Conservation (phyloP, 768 basidiomycete species). For the Boletellus sp. region DNA sequence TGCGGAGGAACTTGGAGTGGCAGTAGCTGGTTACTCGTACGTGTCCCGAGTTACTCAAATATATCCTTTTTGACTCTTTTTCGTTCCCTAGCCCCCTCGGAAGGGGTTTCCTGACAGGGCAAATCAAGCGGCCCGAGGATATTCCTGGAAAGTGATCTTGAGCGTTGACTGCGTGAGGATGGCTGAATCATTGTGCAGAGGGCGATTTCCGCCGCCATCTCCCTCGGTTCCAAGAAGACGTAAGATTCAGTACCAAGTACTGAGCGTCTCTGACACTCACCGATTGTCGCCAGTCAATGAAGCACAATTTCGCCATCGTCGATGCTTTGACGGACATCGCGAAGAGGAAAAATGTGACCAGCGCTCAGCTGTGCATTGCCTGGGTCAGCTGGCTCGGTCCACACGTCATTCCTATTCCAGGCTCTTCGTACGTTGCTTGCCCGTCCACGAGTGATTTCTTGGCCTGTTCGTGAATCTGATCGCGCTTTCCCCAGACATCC, state of each 20-base stretch:
- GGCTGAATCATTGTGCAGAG: conserved; percentile 23
- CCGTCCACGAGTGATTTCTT: not conserved
- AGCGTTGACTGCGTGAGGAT: not conserved
- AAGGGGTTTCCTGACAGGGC: conserved; percentile 49
- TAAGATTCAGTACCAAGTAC: conserved; percentile 4
- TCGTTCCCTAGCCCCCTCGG: conserved; percentile 44
- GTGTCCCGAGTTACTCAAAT: conserved; percentile 2
- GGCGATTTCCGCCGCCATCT: conserved; percentile 39
- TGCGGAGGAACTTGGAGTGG: conserved; percentile 50
- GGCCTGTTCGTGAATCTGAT: not conserved
- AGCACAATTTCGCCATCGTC: conserved; percentile 42
- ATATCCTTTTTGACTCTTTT: not conserved
- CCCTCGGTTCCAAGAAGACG: conserved; percentile 46
- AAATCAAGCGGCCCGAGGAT: conserved; percentile 40
- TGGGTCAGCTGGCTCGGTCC: conserved; percentile 38
- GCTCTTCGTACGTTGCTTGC: conserved; percentile 38
- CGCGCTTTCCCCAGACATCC: conserved; percentile 17
- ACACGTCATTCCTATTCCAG: conserved; percentile 48
- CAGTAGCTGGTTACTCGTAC: conserved; percentile 60
- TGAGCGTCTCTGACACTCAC: not conserved
- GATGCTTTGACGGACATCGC: conserved; percentile 41
- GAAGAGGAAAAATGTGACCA: conserved; percentile 37
- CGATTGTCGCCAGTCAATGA: conserved; percentile 29
- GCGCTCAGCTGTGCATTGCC: conserved; percentile 40
- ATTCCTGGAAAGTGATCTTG: conserved; percentile 24